Conservation (phyloP, 805 yeast species). For the Candida ficus region DNA sequence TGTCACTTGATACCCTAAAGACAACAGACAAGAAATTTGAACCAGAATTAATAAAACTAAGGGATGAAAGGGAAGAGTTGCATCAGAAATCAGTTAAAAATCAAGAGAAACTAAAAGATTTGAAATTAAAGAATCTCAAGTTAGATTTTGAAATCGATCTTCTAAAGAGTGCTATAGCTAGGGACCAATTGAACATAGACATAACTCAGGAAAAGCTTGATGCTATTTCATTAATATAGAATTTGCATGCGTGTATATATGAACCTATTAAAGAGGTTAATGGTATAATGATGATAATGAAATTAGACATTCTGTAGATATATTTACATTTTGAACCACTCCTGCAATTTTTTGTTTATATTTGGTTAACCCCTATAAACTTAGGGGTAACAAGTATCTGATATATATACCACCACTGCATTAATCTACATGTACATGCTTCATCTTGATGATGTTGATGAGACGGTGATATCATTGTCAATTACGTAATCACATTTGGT, state of each 20-base stretch:
- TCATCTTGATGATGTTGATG: too few species aligned
- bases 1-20: constrained; percentile 5
- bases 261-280: background rate
- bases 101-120: constrained; percentile 22
- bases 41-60: constrained; percentile 3
- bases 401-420: too few species aligned
- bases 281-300: too few species aligned
- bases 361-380: too few species aligned
- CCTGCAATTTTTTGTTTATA: too few species aligned
- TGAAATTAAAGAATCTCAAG: constrained; percentile 17
- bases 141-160: constrained; percentile 25
- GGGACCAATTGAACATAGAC: constrained; percentile 29
- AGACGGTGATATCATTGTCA: too few species aligned
- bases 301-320: too few species aligned
- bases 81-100: constrained; percentile 19
- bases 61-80: constrained; percentile 12
- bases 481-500: too few species aligned
- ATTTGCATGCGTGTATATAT: background rate
- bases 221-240: constrained; percentile 18
- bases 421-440: too few species aligned
- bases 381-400: too few species aligned
- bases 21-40: constrained; percentile 1
- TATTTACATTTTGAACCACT: too few species aligned
- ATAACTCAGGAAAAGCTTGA: constrained; percentile 32
- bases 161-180: constrained; percentile 24